Evolutionary conservation across 768 basidiomycete genomes (phyloP).

Genomic region (Amanita pallidorosea): DNA sequence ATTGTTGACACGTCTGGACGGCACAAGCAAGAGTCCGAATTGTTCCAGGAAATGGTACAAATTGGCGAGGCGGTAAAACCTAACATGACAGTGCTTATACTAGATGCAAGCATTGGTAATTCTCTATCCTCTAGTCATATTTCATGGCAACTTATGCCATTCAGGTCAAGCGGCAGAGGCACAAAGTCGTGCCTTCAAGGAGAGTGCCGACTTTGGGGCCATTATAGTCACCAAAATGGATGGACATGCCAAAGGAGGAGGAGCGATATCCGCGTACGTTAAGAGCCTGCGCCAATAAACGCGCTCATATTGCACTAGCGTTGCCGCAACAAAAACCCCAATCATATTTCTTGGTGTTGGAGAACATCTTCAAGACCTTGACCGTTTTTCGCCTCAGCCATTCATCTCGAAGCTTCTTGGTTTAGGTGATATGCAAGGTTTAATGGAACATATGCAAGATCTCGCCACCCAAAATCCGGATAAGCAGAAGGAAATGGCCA

Average conservation of each 20-base stretch:
- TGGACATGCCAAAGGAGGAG: slow-evolving; percentile 97
- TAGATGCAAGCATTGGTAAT: slow-evolving; percentile 93
- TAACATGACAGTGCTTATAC: slow-evolving; percentile 89
- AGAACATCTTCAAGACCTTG: slow-evolving; percentile 95
- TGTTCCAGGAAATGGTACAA: slow-evolving; percentile 97
- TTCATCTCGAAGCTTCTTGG: slow-evolving; percentile 97
- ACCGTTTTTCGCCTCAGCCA: slow-evolving; percentile 90
- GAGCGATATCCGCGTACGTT: slow-evolving; percentile 95
- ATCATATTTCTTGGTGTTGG: slow-evolving; percentile 98
- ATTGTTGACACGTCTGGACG: slow-evolving; percentile 98
- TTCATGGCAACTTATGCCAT: neutral
- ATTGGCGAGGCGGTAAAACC: slow-evolving; percentile 91
- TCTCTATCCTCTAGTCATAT: neutral
- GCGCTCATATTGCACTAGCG: slow-evolving; percentile 35
- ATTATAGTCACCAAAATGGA: slow-evolving; percentile 99
- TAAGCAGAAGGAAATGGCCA: slow-evolving; percentile 95
- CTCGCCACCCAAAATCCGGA: slow-evolving; percentile 89
- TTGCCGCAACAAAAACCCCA: slow-evolving; percentile 97
- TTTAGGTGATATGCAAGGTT: slow-evolving; percentile 90
- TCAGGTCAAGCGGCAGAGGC: slow-evolving; percentile 95
- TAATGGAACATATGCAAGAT: slow-evolving; percentile 99
- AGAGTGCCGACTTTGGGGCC: slow-evolving; percentile 93
- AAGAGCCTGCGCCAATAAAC: neutral
- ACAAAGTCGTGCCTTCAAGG: slow-evolving; percentile 95
- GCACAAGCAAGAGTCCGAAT: slow-evolving; percentile 93